Percentiles rank a stretch among this genome's conserved stretches.
Evolutionary conservation across 345 rosid species (phyloP).

Genomic region (Aegle marmelos): DNA sequence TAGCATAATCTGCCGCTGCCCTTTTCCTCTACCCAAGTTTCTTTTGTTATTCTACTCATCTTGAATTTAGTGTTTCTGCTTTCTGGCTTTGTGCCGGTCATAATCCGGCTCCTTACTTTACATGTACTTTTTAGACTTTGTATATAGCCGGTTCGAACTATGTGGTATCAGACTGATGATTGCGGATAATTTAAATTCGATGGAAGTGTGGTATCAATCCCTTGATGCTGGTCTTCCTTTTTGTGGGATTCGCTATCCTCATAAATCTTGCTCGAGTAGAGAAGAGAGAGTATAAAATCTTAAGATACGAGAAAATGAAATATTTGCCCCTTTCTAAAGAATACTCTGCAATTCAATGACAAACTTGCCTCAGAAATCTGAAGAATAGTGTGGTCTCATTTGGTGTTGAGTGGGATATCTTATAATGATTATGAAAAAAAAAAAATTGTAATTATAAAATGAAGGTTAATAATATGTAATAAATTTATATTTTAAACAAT

Average conservation of each 20-base stretch:
- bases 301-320: not conserved
- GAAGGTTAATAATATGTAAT: no score
- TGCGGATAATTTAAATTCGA: not conserved
- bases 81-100: not conserved
- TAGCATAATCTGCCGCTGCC: conserved; percentile 2
- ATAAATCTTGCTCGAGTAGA: no score
- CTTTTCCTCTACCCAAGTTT: not conserved
- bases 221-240: not conserved
- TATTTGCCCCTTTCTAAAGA: not conserved
- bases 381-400: no score
- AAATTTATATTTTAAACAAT: no score
- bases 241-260: no score
- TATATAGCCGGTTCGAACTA: conserved; percentile 5
- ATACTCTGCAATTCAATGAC: not conserved
- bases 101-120: not conserved
- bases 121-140: conserved; percentile 14
- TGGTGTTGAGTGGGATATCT: no score
- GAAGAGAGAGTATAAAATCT: not conserved
- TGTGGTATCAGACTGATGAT: conserved; percentile 6
- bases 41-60: not conserved
- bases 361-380: no score
- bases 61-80: not conserved
- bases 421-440: no score
- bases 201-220: not conserved
- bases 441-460: no score